Percentiles rank a stretch among this genome's conserved stretches.
Conservation (phyloP, 2,329 filamentous ascomycete genomes). For the Alternaria sp. region DNA sequence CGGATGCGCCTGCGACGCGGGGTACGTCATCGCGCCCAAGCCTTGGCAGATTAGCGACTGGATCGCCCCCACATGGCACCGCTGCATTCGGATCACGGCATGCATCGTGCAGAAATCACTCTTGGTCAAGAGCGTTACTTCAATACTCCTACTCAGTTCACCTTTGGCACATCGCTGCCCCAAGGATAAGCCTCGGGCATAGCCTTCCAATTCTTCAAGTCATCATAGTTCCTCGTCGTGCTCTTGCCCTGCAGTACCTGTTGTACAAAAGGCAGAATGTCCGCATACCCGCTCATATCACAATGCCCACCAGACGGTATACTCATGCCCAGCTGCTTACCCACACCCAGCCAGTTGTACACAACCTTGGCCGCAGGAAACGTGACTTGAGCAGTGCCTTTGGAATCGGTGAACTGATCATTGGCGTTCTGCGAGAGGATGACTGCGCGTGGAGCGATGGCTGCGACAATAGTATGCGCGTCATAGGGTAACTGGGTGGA, state of each 20-base stretch:
- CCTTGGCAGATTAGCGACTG: slow-evolving; percentile 18
- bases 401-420: slow-evolving; percentile 60
- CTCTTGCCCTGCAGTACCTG: slow-evolving; percentile 59
- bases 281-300: slow-evolving; percentile 59
- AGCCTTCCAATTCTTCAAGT: slow-evolving; percentile 56
- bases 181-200: slow-evolving; percentile 60
- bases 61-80: not conserved
- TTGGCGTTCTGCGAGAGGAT: slow-evolving; percentile 48
- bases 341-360: slow-evolving; percentile 46
- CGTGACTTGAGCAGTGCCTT: slow-evolving; percentile 55
- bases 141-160: not conserved
- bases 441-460: slow-evolving; percentile 47
- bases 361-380: slow-evolving; percentile 48
- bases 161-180: slow-evolving; percentile 33
- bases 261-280: slow-evolving; percentile 59
- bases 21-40: slow-evolving; percentile 22
- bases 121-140: no score
- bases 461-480: slow-evolving; percentile 49
- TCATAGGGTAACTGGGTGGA: slow-evolving; percentile 45
- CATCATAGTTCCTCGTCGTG: slow-evolving; percentile 58
- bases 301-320: slow-evolving; percentile 60
- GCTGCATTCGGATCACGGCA: no score
- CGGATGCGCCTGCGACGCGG: slow-evolving; percentile 19
- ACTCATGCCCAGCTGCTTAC: slow-evolving; percentile 55
- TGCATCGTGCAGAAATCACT: no score